Evolutionary conservation across 2,329 filamentous ascomycete genomes (phyloP), one percentile per base, ranked within the genome.

Genomic region (Nemania abortiva): DNA sequence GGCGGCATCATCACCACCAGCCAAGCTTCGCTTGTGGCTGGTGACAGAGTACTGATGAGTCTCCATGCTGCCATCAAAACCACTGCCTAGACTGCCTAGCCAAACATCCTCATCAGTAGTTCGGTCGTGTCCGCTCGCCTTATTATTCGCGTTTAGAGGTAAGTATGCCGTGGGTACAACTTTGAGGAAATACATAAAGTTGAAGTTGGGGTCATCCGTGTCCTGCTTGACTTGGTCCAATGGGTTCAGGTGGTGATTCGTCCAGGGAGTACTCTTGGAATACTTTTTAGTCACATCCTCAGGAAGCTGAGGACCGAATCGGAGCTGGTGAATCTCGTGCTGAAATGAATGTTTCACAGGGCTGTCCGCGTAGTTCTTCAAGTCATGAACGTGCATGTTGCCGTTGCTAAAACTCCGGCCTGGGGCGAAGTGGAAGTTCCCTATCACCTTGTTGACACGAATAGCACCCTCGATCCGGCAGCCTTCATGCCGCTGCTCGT

Each of bases 101-200:
- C 89, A 89, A 13, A 88, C 82, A 55, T 87, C 84, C 55, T 90
- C 85, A 61, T 87, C 82, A 59, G 82, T 73, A 6, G 77, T 73
- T 45, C 74, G 73, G 60, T 79, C 77, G 65, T 80, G 76, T 52
- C 75, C 77, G 45, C 68, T 74, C 65, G 83, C 81, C 68, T n/a
- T n/a, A n/a, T 86, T 86, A 76, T 89, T 89, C 78, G 94, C 97
- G 71, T 94, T 94, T 1, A 99, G 87, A 2, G 96, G 94, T 29
- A 98, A 87, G 80, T 98, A 99, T 0, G 94, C 95, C 1, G 96
- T 99, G 2, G 93, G 94, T 37, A 99, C 96, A 66, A 99, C 96
- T 86, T 99, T 99, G 82, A 99, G 87, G 82, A 99, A 99, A 85
- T 99, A 99, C 94, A 98, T 97, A 82, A 91, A 99, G 85, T 98